Conservation (phyloP, 176 grass and related monocot species). For the Musa acuminata region DNA sequence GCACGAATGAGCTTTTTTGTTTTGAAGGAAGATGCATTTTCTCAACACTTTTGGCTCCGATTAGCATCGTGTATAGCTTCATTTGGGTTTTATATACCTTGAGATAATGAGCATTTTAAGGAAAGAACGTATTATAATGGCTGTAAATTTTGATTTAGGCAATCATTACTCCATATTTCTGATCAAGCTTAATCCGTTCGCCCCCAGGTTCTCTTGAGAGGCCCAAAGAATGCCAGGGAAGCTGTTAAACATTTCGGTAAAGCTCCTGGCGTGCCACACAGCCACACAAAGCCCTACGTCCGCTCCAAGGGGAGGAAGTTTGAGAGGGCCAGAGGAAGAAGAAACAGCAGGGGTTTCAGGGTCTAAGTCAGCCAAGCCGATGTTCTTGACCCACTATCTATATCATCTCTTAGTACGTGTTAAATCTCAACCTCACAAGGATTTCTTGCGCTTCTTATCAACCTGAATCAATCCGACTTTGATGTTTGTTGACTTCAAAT, state of each 20-base stretch:
- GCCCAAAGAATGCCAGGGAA: constrained; percentile 11
- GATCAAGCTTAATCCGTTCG: not conserved
- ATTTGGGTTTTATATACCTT: too few relatives aligned
- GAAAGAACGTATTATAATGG: not conserved
- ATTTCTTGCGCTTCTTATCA: too few relatives aligned
- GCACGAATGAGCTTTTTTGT: too few relatives aligned
- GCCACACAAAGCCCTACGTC: constrained; percentile 5
- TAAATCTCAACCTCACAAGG: too few relatives aligned
- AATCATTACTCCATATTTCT: not conserved
- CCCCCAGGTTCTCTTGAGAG: constrained; percentile 5
- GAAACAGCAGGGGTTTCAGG: constrained; percentile 11
- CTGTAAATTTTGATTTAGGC: not conserved
- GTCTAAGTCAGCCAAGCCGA: not conserved
- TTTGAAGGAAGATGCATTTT: too few relatives aligned
- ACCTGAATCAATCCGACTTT: too few relatives aligned
- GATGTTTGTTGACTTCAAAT: too few relatives aligned
- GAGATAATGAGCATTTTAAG: too few relatives aligned
- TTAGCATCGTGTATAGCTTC: too few relatives aligned
- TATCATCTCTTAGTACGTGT: too few relatives aligned
- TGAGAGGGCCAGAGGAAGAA: constrained; percentile 3
- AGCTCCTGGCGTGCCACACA: constrained; percentile 1
- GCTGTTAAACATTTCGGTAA: constrained; percentile 10
- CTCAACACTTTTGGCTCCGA: too few relatives aligned
- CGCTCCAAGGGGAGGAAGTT: constrained; percentile 9
- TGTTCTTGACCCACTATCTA: not conserved